Conservation (phyloP, 2,329 filamentous ascomycete genomes). For the Xylariaceae sp. region DNA sequence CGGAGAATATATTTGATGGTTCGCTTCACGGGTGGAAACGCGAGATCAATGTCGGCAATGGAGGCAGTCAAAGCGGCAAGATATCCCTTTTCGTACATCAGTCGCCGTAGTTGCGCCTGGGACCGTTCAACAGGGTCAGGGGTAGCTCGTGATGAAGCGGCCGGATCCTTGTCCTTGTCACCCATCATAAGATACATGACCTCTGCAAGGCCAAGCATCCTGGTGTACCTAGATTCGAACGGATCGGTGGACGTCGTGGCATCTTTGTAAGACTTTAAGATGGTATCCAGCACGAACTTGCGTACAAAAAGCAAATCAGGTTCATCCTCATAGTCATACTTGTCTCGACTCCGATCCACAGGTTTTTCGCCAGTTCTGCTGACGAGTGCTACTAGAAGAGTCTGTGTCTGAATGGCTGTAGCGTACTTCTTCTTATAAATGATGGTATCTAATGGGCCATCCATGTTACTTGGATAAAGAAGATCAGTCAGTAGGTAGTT, state of each 20-base stretch:
- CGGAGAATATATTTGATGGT: conserved; percentile 95
- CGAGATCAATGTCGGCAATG: conserved; percentile 91
- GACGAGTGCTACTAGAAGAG: conserved; percentile 79
- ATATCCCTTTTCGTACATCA: conserved; percentile 99
- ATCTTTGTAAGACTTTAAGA: conserved; percentile 86
- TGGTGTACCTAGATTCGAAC: conserved; percentile 78
- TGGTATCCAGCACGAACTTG: conserved; percentile 89
- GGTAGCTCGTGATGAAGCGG: conserved; percentile 34
- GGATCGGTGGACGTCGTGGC: conserved; percentile 72
- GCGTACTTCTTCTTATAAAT: conserved; percentile 76
- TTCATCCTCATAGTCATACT: conserved; percentile 67
- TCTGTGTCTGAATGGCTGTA: conserved; percentile 80
- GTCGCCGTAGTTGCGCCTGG: conserved; percentile 77
- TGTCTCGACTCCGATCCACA: conserved; percentile 50
- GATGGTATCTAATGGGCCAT: conserved; percentile 67
- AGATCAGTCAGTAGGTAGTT: conserved; percentile 89
- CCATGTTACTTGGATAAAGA: conserved; percentile 54
- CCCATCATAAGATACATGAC: conserved; percentile 90
- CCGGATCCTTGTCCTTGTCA: conserved; percentile 60
- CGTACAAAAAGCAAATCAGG: conserved; percentile 85
- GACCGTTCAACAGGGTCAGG: conserved; percentile 46
- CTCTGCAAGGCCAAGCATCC: conserved; percentile 81
- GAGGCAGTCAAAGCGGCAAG: conserved; percentile 82
- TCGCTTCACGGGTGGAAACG: conserved; percentile 86
- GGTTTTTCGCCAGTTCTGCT: conserved; percentile 78